Evolutionary conservation across 345 rosid genomes (phyloP).

Genomic region (Arabidopsis arenosa): DNA sequence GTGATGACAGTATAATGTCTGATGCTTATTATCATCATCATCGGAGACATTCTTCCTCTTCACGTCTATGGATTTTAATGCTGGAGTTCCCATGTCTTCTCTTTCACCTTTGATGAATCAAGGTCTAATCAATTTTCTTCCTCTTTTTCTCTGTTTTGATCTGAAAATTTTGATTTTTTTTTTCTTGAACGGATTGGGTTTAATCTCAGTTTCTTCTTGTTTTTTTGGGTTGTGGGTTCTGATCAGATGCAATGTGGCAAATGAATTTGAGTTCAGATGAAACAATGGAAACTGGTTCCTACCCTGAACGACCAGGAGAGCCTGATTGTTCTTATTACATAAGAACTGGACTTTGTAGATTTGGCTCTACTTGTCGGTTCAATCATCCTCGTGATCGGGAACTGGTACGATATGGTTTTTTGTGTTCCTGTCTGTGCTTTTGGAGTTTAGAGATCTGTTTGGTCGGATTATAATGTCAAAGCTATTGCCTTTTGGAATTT

Average conservation of each 20-base stretch:
- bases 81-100: conserved; percentile 79
- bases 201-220: background rate
- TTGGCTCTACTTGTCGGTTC: conserved; percentile 60
- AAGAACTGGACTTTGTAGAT: conserved; percentile 97
- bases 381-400: conserved; percentile 82
- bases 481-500: background rate
- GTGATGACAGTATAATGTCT: conserved; percentile 55
- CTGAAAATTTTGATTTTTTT: background rate
- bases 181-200: conserved; percentile 3
- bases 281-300: conserved; percentile 69
- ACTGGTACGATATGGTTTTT: conserved; percentile 59
- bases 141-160: conserved; percentile 18
- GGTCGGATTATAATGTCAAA: background rate
- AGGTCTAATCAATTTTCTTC: conserved; percentile 49
- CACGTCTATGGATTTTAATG: conserved; percentile 70
- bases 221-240: background rate
- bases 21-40: conserved; percentile 33
- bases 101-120: conserved; percentile 65
- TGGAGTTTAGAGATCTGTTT: conserved; percentile 15
- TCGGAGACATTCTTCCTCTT: conserved; percentile 50
- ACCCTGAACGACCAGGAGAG: conserved; percentile 94
- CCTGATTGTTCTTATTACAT: conserved; percentile 96
- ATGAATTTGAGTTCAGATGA: conserved; percentile 76
- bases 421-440: background rate
- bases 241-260: conserved; percentile 90